Percentiles rank a stretch among this genome's conserved stretches.
Conservation (phyloP, 208 protist species). For the Leishmania arabica region DNA sequence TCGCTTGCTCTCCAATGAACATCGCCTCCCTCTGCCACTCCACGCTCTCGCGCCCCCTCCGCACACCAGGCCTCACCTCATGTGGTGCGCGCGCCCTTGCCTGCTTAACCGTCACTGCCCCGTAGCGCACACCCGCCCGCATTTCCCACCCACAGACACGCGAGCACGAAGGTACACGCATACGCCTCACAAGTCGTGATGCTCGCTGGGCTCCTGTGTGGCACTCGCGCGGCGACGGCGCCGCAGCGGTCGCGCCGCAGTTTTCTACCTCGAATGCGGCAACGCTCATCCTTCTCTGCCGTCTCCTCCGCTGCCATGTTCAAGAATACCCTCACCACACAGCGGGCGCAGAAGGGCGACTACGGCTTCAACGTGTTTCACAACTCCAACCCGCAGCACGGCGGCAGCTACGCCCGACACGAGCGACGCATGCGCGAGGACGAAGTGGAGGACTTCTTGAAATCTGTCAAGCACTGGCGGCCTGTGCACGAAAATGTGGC, state of each 20-base stretch:
- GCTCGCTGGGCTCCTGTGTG: background rate
- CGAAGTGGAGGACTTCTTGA: constrained; percentile 84
- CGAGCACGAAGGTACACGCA: background rate
- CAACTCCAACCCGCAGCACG: constrained; percentile 88
- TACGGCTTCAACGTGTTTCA: constrained; percentile 88
- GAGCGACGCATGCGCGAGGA: constrained; percentile 88
- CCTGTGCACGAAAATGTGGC: constrained; percentile 43
- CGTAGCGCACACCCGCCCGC: background rate
- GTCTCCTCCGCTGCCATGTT: background rate
- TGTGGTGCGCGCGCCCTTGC: background rate
- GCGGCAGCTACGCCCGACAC: constrained; percentile 78
- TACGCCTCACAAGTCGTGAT: background rate
- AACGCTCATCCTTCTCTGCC: background rate
- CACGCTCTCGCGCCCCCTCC: background rate
- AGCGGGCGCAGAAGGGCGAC: constrained; percentile 51
- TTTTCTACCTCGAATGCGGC: background rate
- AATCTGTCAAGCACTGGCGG: constrained; percentile 78
- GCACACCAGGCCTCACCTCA: too few relatives aligned
- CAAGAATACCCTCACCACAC: background rate
- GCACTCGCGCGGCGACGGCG: background rate
- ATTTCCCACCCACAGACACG: background rate
- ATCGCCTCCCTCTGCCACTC: background rate
- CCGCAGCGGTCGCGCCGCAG: background rate
- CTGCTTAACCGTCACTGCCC: background rate
- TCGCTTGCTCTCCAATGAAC: background rate